phyloP scores from a whole-genome alignment of 2,329 filamentous ascomycete species.

The Cordyceps cicadae region DNA sequence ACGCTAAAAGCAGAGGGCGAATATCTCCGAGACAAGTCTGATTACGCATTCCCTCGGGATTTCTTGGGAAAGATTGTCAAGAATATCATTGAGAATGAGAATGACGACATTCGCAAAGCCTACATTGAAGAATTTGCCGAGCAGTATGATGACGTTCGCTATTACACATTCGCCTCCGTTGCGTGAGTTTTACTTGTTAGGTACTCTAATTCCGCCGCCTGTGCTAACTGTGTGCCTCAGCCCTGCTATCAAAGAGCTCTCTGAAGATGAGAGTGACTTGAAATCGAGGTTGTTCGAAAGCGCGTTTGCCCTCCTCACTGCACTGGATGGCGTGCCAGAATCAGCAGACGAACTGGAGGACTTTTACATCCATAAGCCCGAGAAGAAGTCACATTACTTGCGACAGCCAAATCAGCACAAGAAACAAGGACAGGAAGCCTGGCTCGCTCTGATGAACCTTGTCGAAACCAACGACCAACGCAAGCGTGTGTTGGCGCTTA shows the following conservation, averaged over 20 bases:
- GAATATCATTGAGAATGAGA: slow-evolving; percentile 49
- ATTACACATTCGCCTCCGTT: slow-evolving; percentile 68
- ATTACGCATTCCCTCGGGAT: slow-evolving; percentile 60
- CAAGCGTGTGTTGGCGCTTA: slow-evolving; percentile 67
- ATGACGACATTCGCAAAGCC: slow-evolving; percentile 55
- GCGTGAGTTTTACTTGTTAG: slow-evolving; percentile 42
- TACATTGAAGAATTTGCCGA: slow-evolving; percentile 73
- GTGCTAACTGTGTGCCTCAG: slow-evolving; percentile 15
- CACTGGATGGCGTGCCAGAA: slow-evolving; percentile 62
- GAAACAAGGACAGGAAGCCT: slow-evolving; percentile 74
- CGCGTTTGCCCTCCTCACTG: slow-evolving; percentile 53
- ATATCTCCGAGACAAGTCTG: slow-evolving; percentile 49
- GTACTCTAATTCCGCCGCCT: slow-evolving; percentile 21
- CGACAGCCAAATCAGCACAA: slow-evolving; percentile 63
- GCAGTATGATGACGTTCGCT: slow-evolving; percentile 76
- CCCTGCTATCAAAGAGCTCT: slow-evolving; percentile 19
- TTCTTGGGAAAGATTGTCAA: slow-evolving; percentile 59
- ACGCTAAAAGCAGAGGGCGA: slow-evolving; percentile 72
- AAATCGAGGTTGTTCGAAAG: slow-evolving; percentile 40
- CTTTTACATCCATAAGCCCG: slow-evolving; percentile 58
- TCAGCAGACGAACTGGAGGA: slow-evolving; percentile 57
- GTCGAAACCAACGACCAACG: slow-evolving; percentile 63
- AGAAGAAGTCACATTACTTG: slow-evolving; percentile 59
- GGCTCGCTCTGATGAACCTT: slow-evolving; percentile 68
- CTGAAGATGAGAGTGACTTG: slow-evolving; percentile 13